Percentiles rank a stretch among this genome's conserved stretches.
Conservation (phyloP, 2,329 filamentous ascomycete species). For the Endocalyx cinctus region DNA sequence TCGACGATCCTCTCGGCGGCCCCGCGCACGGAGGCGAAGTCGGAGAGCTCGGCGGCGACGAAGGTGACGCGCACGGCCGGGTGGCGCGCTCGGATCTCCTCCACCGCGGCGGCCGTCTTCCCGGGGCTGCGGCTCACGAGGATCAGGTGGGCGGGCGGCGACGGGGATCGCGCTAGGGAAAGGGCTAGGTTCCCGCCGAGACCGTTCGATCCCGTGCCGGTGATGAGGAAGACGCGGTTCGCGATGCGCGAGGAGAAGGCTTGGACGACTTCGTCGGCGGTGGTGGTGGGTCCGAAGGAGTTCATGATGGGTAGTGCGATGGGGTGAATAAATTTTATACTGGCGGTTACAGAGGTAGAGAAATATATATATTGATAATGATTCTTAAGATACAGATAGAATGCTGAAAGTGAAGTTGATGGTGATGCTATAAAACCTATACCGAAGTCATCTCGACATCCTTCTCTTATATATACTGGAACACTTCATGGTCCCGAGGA, state of each 20-base stretch:
- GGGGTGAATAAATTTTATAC: too few relatives aligned
- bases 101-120: not conserved
- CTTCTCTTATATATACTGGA: too few relatives aligned
- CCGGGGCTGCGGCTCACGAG: not conserved
- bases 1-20: not conserved
- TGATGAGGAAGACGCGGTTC: not conserved
- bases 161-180: not conserved
- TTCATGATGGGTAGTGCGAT: too few relatives aligned
- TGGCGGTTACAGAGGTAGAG: too few relatives aligned
- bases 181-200: not conserved
- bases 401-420: too few relatives aligned
- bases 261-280: not conserved
- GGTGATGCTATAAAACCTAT: too few relatives aligned
- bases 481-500: too few relatives aligned
- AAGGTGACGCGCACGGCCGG: not conserved
- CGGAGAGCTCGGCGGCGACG: not conserved
- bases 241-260: not conserved
- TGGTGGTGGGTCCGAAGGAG: conserved; percentile 1
- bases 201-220: not conserved
- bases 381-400: too few relatives aligned
- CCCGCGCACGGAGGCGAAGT: not conserved
- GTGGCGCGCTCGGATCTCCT: not conserved
- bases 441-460: too few relatives aligned
- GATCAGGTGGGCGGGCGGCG: not conserved
- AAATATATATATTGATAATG: too few relatives aligned